phyloP scores from a whole-genome alignment of 2,329 filamentous ascomycete genomes.

The Pseudogymnoascus sp. region DNA sequence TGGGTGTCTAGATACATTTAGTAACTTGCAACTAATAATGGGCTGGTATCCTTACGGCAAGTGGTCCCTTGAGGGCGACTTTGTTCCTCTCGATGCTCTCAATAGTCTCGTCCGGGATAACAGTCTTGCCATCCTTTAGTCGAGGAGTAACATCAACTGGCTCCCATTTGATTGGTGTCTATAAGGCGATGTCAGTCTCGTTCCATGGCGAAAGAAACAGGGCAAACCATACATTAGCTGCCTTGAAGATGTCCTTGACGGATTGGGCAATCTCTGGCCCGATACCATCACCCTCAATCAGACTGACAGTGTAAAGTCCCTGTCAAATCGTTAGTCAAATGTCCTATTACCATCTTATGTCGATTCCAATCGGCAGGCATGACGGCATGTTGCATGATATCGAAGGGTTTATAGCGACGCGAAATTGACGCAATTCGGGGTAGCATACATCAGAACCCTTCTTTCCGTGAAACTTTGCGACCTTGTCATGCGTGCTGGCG shows the following conservation, averaged over 20 bases:
- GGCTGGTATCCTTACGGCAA: slow-evolving; percentile 58
- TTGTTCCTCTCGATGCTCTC: slow-evolving; percentile 90
- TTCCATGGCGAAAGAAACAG: slow-evolving; percentile 7
- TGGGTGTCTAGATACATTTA: slow-evolving; percentile 57
- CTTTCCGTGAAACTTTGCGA: slow-evolving; percentile 87
- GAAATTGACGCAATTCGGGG: slow-evolving; percentile 29
- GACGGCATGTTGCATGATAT: background rate
- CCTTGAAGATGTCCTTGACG: slow-evolving; percentile 96
- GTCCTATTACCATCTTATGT: slow-evolving; percentile 12
- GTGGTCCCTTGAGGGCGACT: slow-evolving; percentile 94
- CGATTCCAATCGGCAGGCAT: slow-evolving; percentile 13
- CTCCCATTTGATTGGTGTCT: slow-evolving; percentile 95
- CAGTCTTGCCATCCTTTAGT: slow-evolving; percentile 89
- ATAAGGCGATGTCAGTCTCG: slow-evolving; percentile 21
- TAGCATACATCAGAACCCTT: slow-evolving; percentile 76
- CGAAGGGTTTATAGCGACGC: background rate
- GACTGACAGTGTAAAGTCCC: slow-evolving; percentile 91
- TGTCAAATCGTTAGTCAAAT: slow-evolving; percentile 32
- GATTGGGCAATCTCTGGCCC: slow-evolving; percentile 96
- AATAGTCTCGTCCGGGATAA: slow-evolving; percentile 88
- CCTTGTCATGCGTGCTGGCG: slow-evolving; percentile 50
- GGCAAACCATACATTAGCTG: slow-evolving; percentile 63
- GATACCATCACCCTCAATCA: slow-evolving; percentile 99
- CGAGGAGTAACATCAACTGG: slow-evolving; percentile 91
- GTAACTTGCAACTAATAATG: slow-evolving; percentile 16